Percentiles rank a stretch among this genome's conserved stretches.
These are phyloP conservation scores for Mycena maculata DNA, from an alignment of 768 basidiomycete species.

Conservation along the genomic window DNA sequence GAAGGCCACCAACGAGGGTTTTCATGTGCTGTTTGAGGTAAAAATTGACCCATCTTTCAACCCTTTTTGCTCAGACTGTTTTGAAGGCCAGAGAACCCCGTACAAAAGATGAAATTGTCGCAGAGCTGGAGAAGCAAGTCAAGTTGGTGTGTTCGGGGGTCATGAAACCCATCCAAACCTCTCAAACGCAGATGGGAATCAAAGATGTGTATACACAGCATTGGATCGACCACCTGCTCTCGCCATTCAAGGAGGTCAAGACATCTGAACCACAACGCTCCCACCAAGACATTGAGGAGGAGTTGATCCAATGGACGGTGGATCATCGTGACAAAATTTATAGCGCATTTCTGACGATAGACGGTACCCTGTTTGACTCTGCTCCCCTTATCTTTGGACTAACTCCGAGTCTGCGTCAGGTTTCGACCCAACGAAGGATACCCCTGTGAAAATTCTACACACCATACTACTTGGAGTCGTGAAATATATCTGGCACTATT, in stretches of 20 bases:
- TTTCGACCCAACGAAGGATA: constrained; percentile 46
- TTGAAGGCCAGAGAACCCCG: too few relatives aligned
- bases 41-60: too few relatives aligned
- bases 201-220: too few relatives aligned
- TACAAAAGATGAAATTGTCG: too few relatives aligned
- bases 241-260: background rate
- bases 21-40: too few relatives aligned
- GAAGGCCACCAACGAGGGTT: too few relatives aligned
- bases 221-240: background rate
- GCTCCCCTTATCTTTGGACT: background rate
- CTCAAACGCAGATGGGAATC: constrained; percentile 42
- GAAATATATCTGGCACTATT: background rate
- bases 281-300: background rate
- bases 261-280: background rate
- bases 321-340: constrained; percentile 1
- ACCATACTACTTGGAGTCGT: background rate
- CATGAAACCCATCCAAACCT: constrained; percentile 38
- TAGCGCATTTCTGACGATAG: background rate
- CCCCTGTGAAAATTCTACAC: constrained; percentile 9
- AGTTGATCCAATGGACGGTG: background rate
- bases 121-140: too few relatives aligned
- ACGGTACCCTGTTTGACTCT: background rate
- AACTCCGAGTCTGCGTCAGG: too few relatives aligned
- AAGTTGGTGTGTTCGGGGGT: constrained; percentile 45
- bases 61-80: too few relatives aligned